Evolutionary conservation across 495 filamentous ascomycete genomes (phyloP), one percentile per base, ranked within the genome.

Genomic region (Podospora fimiseda): DNA sequence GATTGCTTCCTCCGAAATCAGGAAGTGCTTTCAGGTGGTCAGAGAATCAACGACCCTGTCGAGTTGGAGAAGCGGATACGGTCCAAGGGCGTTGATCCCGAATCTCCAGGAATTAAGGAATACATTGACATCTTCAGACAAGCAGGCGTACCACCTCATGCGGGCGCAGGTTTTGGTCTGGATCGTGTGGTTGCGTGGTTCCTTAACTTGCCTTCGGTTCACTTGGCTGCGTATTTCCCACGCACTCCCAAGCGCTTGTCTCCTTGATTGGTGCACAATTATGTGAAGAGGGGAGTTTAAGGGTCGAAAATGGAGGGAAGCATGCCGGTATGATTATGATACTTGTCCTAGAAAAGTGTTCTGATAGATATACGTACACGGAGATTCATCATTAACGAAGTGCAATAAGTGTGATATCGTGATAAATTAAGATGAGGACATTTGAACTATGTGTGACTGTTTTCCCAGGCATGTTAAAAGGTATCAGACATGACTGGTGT

Each of bases 1-100:
- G 90, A 95, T 72, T 89, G 95, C 77, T 91, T 94, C 77, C 60
- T 94, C 86, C 85, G 90, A 58, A 88, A 88, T 15, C 88, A 95
- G 71, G 90, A 65, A 51, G 56, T 47, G 3, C 81, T 90, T 68
- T 86, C 81, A 14, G 89, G 89, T 50, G 89, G 87, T 22, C 89
- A 95, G 74, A 86, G 89, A 70, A 83, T 95, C 59, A 76, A 93
- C 74, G 67, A 85, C 56, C 76, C 86, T 40, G 74, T 73, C 20
- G 76, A 85, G 65, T 74, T 93, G 36, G 75, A 81, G 61, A 75
- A 75, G n/a, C 77, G 79, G 6, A 87, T 93, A 76, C 64, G 72
- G 40, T 68, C 70, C 43, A 86, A 90, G 71, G 87, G 85, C 11
- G 65, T 95, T 33, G 80, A 90, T 64, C 86, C 88, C 3, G 68